Base-by-base conservation (phyloP, 2,329 filamentous ascomycete genomes). In the Penicillium concentricum region DNA sequence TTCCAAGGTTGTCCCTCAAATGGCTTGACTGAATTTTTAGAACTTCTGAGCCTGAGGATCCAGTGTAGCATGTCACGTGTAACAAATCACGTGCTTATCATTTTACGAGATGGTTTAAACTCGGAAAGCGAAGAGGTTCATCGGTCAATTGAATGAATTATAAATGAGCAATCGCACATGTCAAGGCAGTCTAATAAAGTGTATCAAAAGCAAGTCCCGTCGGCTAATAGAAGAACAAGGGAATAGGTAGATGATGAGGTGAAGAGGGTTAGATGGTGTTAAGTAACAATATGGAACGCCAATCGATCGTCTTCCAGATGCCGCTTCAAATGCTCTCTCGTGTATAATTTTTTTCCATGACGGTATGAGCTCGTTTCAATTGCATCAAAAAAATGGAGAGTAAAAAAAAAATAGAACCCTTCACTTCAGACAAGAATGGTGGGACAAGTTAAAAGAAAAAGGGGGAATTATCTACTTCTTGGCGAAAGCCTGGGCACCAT, bases 401-500 rank as follows among this genome's bases (percentile, higher is more conserved):
- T 16, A 15, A 39, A 42, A 49, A 41, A 51, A 51, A 48, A 53
- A 42, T 32, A 37, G 38, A 34, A 39, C 15, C 41, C 41, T 51
- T 41, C 54, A 56, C 48, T 41, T 43, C 37, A 34, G n/a, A 51
- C 38, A 38, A 38, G 26, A 51, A 51, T 46, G 45, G 48, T 42
- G 44, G 35, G 39, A 42, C 32, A 56, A 46, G 24, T 37, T 32
- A 55, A 52, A 52, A 47, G 13, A 56, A 57, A 30, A 56, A 48
- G 26, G 52, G 53, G 34, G 48, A 54, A 51, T 60, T 60, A 58
- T 64, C 68, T 72, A 72, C 46, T 73, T 80, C 74, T 82, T 79
- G 69, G 73, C 74, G 54, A 85, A 86, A 56, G 78, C 70, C 74
- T 86, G 84, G 47, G 82, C 82, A 64, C 84, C 85, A 54, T 87